Evolutionary conservation across 495 filamentous ascomycete species (phyloP).

Genomic region (Hyaloscypha hepaticicola): DNA sequence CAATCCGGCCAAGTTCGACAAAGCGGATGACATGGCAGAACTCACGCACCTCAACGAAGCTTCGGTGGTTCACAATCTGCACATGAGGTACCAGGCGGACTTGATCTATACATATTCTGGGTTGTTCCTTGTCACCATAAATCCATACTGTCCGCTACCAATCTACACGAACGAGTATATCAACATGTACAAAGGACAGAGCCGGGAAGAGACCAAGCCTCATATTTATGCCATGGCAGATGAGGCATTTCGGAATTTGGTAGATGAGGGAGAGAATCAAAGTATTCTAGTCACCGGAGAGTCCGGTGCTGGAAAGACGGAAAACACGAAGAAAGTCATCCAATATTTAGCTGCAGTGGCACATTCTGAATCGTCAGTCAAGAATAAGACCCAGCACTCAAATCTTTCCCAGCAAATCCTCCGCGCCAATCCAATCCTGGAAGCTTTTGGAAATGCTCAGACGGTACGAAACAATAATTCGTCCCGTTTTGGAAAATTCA

Average conservation of each 20-base stretch:
- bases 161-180: conserved; percentile 98
- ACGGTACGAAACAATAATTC: conserved; percentile 99
- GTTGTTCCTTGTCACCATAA: conserved; percentile 93
- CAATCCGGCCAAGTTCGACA: conserved; percentile 99
- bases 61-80: conserved; percentile 95
- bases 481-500: conserved; percentile 98
- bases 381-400: conserved; percentile 65
- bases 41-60: conserved; percentile 97
- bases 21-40: conserved; percentile 98
- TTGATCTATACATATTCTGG: conserved; percentile 99
- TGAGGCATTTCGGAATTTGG: conserved; percentile 90
- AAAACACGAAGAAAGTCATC: conserved; percentile 99
- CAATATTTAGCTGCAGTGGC: conserved; percentile 97
- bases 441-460: conserved; percentile 98
- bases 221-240: conserved; percentile 99
- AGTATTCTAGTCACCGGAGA: conserved; percentile 98
- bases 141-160: conserved; percentile 90
- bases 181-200: conserved; percentile 92
- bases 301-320: conserved; percentile 97
- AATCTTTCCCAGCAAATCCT: conserved; percentile 97
- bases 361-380: conserved; percentile 68
- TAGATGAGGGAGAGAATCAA: conserved; percentile 94
- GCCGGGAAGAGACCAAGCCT: conserved; percentile 88
- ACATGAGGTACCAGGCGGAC: conserved; percentile 90
- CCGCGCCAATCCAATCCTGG: conserved; percentile 94